Conservation (phyloP, 257 asterid species). For the Primulina tabacum region DNA sequence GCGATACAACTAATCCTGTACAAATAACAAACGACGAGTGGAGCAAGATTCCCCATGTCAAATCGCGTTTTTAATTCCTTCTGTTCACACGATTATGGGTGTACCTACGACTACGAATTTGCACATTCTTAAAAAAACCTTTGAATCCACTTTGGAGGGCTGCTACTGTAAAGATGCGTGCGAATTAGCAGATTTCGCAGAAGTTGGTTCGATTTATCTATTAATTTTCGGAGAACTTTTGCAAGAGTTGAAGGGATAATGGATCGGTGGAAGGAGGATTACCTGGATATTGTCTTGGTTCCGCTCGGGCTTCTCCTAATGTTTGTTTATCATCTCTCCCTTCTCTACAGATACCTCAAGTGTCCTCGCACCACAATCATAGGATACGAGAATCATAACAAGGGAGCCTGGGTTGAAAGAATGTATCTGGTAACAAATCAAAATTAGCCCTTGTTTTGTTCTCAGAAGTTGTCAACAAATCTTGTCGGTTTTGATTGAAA, state of each 20-base stretch:
- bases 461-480: not conserved
- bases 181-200: not conserved
- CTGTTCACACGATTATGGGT: no score
- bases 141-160: no score
- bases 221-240: not conserved
- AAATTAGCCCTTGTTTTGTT: no score
- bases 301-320: slow-evolving; percentile 49
- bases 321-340: slow-evolving; percentile 60
- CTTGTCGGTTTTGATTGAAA: not conserved
- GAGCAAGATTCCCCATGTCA: no score
- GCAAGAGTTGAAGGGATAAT: slow-evolving; percentile 20
- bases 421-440: slow-evolving; percentile 43
- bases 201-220: not conserved
- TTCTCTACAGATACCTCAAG: slow-evolving; percentile 46
- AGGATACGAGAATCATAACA: slow-evolving; percentile 62
- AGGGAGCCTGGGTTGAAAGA: slow-evolving; percentile 57
- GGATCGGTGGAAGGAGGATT: slow-evolving; percentile 42
- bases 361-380: slow-evolving; percentile 42
- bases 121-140: no score
- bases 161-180: no score
- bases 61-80: no score
- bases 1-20: no score
- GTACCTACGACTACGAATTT: not conserved
- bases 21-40: no score
- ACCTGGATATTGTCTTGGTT: slow-evolving; percentile 48